Conservation (phyloP, 176 grass and related monocot species). For the Luzula sylvatica region DNA sequence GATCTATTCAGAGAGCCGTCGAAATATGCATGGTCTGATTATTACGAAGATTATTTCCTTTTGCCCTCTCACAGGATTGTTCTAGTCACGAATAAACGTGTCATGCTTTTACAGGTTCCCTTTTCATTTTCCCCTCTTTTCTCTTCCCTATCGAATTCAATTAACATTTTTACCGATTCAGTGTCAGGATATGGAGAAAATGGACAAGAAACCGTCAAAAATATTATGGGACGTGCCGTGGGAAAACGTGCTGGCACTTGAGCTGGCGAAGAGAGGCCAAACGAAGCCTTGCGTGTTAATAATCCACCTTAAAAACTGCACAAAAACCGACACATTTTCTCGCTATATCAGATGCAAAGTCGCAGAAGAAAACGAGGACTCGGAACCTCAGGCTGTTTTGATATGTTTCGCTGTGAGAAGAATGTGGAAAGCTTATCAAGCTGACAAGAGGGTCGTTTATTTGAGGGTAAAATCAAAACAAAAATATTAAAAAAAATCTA, state of each 20-base stretch:
- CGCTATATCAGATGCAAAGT: constrained; percentile 64
- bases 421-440: constrained; percentile 75
- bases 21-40: constrained; percentile 99
- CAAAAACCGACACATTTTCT: constrained; percentile 69
- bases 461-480: constrained; percentile 43
- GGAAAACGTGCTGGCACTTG: constrained; percentile 84
- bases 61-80: constrained; percentile 62
- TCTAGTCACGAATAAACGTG: constrained; percentile 75
- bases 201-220: constrained; percentile 88
- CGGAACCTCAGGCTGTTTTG: constrained; percentile 54
- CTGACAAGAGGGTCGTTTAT: constrained; percentile 47
- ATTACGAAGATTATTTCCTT: constrained; percentile 85
- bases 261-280: constrained; percentile 82
- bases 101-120: constrained; percentile 85
- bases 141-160: constrained; percentile 15
- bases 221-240: constrained; percentile 94
- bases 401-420: constrained; percentile 80
- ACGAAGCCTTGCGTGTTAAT: constrained; percentile 74
- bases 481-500: no score
- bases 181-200: constrained; percentile 75
- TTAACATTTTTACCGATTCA: constrained; percentile 24
- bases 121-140: constrained; percentile 6
- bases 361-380: constrained; percentile 32
- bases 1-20: constrained; percentile 98
- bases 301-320: constrained; percentile 88